phyloP scores from a whole-genome alignment of 106 monocot species.

The Phalaenopsis aphrodite region DNA sequence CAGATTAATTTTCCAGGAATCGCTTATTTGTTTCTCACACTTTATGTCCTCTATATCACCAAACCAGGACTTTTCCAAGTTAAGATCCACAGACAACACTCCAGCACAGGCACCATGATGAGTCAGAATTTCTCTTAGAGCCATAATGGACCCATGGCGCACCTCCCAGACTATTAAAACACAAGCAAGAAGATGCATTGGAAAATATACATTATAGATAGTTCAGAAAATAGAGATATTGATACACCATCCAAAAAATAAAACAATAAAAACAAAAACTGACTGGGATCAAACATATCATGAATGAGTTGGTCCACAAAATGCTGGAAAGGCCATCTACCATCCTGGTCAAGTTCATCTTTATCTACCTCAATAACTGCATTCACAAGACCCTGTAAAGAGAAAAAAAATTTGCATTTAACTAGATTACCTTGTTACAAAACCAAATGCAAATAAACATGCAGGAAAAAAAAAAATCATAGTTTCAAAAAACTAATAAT shows the following conservation, averaged over 20 bases:
- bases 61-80: conserved; percentile 32
- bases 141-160: conserved; percentile 94
- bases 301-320: conserved; percentile 90
- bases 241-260: not conserved
- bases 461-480: not conserved
- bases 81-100: conserved; percentile 56
- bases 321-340: conserved; percentile 79
- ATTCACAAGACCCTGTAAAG: conserved; percentile 50
- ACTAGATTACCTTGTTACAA: not conserved
- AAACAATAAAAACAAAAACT: conserved; percentile 1
- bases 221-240: not conserved
- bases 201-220: conserved; percentile 5
- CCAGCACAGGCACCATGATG: conserved; percentile 89
- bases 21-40: conserved; percentile 24
- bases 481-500: not conserved
- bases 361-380: conserved; percentile 40
- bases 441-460: not conserved
- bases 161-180: conserved; percentile 79
- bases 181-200: not conserved
- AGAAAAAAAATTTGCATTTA: conserved; percentile 5
- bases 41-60: conserved; percentile 32
- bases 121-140: conserved; percentile 83
- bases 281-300: conserved; percentile 97
- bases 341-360: conserved; percentile 33
- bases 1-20: conserved; percentile 55